Evolutionary conservation across 1,284 basidiomycete species (phyloP), one percentile per base, ranked within the genome.

Genomic region (Puccinia sorghi): DNA sequence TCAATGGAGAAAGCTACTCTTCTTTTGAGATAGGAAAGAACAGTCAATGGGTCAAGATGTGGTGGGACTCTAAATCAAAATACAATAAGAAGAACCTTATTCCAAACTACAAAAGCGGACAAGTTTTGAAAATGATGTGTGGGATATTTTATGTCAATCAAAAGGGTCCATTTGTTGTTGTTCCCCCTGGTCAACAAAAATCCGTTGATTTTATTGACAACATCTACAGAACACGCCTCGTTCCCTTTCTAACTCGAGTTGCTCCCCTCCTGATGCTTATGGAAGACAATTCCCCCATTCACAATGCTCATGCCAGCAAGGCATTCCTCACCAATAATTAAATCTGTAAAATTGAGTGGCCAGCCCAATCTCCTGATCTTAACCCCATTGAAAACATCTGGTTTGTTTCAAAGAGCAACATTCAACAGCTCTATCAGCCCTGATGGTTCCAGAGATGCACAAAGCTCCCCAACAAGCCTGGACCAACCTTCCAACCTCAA

Each of bases 21-120:
- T 52, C 20, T 12, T 75, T 75, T 50, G 59, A 75, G 25, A 63
- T 75, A 32, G 61, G 61, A 25, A 73, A 73, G n/a, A 57, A 22
- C 17, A 39, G 41, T 12, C 25, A n/a, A 25, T 37, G 43, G 57
- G 54, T 61, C 5, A n/a, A 17, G 41, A 56, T 73, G 11, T 73
- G 57, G 72, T 3, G 56, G 9, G 37, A 37, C 15, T 7, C 32
- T 1, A 12, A 73, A n/a, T 37, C 57, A 61, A 73, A 73, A 57
- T 73, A 61, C 22, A n/a, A 57, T 9, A 9, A 37, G n/a, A 41
- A 22, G 13, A 50, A n/a, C 27, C 52, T 56, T 7, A 17, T 48
- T 13, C 48, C 69, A 25, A 57, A 41, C 6, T 37, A 63, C n/a
- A 61, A 61, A 32, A 61, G 6, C 46, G 72, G 72, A 12, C 39